These are phyloP conservation scores for Stentor coeruleus DNA, from an alignment of 73 alveolate species.

Conservation along the genomic window DNA sequence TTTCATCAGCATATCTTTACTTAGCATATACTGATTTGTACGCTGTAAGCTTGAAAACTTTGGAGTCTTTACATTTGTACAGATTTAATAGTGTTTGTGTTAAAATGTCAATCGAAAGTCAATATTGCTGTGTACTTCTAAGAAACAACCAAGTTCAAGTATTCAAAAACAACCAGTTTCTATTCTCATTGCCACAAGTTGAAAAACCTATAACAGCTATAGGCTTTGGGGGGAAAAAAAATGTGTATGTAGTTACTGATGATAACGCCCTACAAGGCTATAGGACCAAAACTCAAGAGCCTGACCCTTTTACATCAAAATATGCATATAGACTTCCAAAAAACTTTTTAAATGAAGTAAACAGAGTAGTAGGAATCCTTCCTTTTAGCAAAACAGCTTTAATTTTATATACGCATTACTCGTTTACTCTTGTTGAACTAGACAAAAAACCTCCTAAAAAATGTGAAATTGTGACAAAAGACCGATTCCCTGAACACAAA, in stretches of 20 bases:
- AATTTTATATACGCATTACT: slow-evolving; percentile 4
- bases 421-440: slow-evolving; percentile 7
- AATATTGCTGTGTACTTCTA: neutral
- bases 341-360: slow-evolving; percentile 9
- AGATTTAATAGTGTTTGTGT: neutral
- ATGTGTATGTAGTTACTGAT: neutral
- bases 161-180: neutral
- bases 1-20: neutral
- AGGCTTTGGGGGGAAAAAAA: neutral
- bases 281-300: neutral
- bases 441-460: slow-evolving; percentile 16
- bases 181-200: neutral
- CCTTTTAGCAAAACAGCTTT: neutral
- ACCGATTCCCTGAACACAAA: slow-evolving; percentile 16
- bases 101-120: neutral
- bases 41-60: neutral
- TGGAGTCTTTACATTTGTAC: neutral
- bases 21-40: neutral
- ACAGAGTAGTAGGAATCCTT: slow-evolving; percentile 5
- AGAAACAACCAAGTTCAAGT: neutral
- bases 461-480: slow-evolving; percentile 11
- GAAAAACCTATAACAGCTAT: slow-evolving; percentile 12
- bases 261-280: neutral
- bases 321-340: neutral
- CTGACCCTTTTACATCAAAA: neutral